Conservation (phyloP, 2,329 filamentous ascomycete genomes). For the Fusarium begoniae region DNA sequence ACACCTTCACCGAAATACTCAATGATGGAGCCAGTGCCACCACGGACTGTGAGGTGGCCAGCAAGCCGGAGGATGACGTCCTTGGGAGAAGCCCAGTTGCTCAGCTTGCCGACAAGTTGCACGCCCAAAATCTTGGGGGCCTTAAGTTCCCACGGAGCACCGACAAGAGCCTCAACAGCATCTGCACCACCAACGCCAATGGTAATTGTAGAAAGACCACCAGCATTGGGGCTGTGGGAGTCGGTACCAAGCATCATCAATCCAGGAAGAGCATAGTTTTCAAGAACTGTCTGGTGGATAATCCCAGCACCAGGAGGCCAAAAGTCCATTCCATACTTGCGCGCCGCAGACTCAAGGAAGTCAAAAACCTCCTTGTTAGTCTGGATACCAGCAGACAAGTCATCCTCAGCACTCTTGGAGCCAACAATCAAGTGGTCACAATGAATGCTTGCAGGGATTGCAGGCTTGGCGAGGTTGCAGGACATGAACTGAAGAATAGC, state of each 20-base stretch:
- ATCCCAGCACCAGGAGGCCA: constrained; percentile 95
- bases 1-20: constrained; percentile 95
- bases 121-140: constrained; percentile 92
- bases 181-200: constrained; percentile 98
- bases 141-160: constrained; percentile 97
- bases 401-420: constrained; percentile 85
- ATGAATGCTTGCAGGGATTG: constrained; percentile 96
- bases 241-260: constrained; percentile 99
- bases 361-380: constrained; percentile 98
- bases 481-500: constrained; percentile 98
- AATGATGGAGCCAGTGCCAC: constrained; percentile 93
- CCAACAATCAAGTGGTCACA: constrained; percentile 99
- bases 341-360: constrained; percentile 91
- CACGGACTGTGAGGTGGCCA: constrained; percentile 88
- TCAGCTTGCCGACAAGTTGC: constrained; percentile 81
- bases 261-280: constrained; percentile 97
- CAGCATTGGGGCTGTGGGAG: constrained; percentile 97
- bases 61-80: constrained; percentile 93
- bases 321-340: constrained; percentile 93
- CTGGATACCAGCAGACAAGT: constrained; percentile 84
- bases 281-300: constrained; percentile 96
- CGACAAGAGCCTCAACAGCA: constrained; percentile 94
- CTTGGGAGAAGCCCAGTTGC: constrained; percentile 93
- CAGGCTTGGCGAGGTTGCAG: constrained; percentile 86
- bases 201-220: constrained; percentile 89